Evolutionary conservation across 495 filamentous ascomycete genomes (phyloP).

Genomic region (Tuber calosporum): DNA sequence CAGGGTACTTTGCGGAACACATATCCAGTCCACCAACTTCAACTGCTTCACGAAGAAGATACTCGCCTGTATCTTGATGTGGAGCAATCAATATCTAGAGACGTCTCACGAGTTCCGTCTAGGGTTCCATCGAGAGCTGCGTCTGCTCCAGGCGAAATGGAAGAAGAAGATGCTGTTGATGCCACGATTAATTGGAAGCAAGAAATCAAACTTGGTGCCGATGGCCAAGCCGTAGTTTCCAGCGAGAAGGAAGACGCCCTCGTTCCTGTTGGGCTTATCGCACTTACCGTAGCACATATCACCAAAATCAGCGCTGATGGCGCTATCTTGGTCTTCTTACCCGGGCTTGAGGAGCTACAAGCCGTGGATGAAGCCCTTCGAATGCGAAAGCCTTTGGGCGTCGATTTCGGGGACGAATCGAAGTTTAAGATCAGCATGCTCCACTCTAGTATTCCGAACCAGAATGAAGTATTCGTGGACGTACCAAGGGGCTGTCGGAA

Average conservation of each 20-base stretch:
- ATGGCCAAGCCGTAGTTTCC: constrained; percentile 36
- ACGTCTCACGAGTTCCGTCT: constrained; percentile 31
- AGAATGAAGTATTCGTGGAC: constrained; percentile 47
- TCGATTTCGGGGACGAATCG: constrained; percentile 47
- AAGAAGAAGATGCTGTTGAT: constrained; percentile 38
- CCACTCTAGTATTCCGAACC: constrained; percentile 50
- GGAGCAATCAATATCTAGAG: constrained; percentile 40
- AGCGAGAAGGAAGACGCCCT: constrained; percentile 46
- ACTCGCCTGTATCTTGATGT: constrained; percentile 43
- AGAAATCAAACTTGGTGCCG: constrained; percentile 39
- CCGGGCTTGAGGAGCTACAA: constrained; percentile 51
- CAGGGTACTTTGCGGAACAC: constrained; percentile 42
- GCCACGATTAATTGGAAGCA: constrained; percentile 49
- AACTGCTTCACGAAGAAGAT: constrained; percentile 41
- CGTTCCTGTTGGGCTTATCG: constrained; percentile 49
- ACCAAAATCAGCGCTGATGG: constrained; percentile 48
- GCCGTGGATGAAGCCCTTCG: constrained; percentile 43
- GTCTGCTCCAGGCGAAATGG: constrained; percentile 15
- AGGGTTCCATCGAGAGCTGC: constrained; percentile 33
- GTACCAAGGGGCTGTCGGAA: constrained; percentile 50
- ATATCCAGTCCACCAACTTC: constrained; percentile 28
- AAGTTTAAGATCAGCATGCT: constrained; percentile 49
- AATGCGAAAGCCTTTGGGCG: constrained; percentile 36
- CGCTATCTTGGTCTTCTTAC: constrained; percentile 55
- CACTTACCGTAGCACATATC: constrained; percentile 50